Evolutionary conservation across 2,329 filamentous ascomycete species (phyloP).

Genomic region (Penicillium vulpinum): DNA sequence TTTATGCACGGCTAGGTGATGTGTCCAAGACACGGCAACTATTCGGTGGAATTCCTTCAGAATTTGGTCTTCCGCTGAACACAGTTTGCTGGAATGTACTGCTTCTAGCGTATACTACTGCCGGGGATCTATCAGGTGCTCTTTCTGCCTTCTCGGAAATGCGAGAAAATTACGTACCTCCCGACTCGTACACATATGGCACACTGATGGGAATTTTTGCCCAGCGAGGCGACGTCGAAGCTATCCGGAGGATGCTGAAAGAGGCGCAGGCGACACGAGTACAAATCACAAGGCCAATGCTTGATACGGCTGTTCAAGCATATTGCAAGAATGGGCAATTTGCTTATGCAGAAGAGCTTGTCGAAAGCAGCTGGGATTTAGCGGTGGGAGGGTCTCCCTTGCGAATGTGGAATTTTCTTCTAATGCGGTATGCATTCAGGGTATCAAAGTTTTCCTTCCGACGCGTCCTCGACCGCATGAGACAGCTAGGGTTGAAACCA

Average conservation of each 20-base stretch:
- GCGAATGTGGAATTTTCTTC: conserved; percentile 74
- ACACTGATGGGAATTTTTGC: conserved; percentile 73
- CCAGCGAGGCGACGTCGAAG: conserved; percentile 69
- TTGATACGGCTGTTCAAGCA: conserved; percentile 66
- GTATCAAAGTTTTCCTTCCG: conserved; percentile 59
- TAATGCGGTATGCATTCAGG: conserved; percentile 67
- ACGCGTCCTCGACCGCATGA: conserved; percentile 58
- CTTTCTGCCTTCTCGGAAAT: conserved; percentile 65
- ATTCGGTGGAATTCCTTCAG: conserved; percentile 61
- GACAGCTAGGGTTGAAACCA: conserved; percentile 49
- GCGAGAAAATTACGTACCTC: conserved; percentile 48
- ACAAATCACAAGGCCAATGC: conserved; percentile 57
- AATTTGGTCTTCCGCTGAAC: conserved; percentile 60
- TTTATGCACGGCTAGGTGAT: conserved; percentile 69
- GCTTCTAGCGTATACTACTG: conserved; percentile 67
- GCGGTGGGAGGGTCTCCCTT: conserved; percentile 56
- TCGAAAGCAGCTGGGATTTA: conserved; percentile 56
- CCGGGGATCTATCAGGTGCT: conserved; percentile 66
- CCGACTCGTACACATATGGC: conserved; percentile 66
- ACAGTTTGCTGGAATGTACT: conserved; percentile 72
- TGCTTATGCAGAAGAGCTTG: conserved; percentile 59
- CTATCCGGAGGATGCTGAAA: conserved; percentile 64
- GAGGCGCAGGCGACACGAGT: conserved; percentile 59
- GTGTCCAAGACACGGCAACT: conserved; percentile 58
- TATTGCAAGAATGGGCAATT: conserved; percentile 61